Percentiles rank a stretch among this genome's conserved stretches.
Conservation (phyloP, 1,284 basidiomycete genomes). For the Fomes fomentarius region DNA sequence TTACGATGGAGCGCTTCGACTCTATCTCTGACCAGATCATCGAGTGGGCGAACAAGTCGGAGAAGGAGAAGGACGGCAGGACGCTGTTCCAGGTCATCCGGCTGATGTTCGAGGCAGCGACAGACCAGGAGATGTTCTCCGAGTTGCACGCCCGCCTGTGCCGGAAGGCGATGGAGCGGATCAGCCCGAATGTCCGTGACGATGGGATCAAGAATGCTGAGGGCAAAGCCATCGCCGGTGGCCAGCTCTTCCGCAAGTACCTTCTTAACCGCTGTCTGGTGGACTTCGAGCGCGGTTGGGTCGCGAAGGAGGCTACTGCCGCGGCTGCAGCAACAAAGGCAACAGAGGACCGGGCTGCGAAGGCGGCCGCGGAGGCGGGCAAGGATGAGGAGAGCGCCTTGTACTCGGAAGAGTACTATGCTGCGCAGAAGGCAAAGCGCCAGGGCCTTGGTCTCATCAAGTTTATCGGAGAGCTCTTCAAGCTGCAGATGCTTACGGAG, state of each 20-base stretch:
- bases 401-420: slow-evolving; percentile 97
- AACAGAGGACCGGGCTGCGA: slow-evolving; percentile 59
- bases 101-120: slow-evolving; percentile 96
- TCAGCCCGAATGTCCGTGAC: slow-evolving; percentile 86
- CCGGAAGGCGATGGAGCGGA: slow-evolving; percentile 75
- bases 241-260: slow-evolving; percentile 83
- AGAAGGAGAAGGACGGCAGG: slow-evolving; percentile 89
- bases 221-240: slow-evolving; percentile 86
- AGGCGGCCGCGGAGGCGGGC: slow-evolving; percentile 61
- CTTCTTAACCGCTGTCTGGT: slow-evolving; percentile 68
- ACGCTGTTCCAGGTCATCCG: slow-evolving; percentile 95
- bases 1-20: slow-evolving; percentile 96
- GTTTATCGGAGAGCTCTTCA: slow-evolving; percentile 98
- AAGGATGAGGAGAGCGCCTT: slow-evolving; percentile 64
- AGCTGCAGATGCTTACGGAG: slow-evolving; percentile 65
- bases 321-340: slow-evolving; percentile 38
- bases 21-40: slow-evolving; percentile 56
- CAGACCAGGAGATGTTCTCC: slow-evolving; percentile 37
- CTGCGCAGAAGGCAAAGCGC: slow-evolving; percentile 95
- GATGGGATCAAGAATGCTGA: slow-evolving; percentile 78
- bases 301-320: slow-evolving; percentile 41
- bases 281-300: slow-evolving; percentile 35
- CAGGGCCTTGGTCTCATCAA: slow-evolving; percentile 96
- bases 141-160: slow-evolving; percentile 73
- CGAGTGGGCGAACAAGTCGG: slow-evolving; percentile 94